Evolutionary conservation across 2,329 filamentous ascomycete species (phyloP), one percentile per base, ranked within the genome.

Genomic region (Trichoderma aggressivum): DNA sequence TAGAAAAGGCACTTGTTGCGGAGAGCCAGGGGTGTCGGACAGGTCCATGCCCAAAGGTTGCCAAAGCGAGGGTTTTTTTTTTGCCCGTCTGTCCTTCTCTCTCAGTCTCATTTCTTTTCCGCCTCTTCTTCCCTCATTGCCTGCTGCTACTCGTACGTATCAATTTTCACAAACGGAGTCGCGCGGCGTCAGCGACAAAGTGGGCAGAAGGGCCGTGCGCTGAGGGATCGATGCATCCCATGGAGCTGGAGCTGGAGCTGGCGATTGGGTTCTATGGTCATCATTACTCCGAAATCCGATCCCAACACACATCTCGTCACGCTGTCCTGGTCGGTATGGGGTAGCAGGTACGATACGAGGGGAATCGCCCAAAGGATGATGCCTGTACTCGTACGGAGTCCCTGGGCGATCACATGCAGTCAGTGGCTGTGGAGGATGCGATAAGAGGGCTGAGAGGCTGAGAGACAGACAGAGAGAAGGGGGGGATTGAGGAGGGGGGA

Each of bases 261-360:
- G n/a, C 55, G 55, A 68, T 68, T 68, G 65, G 65, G 65, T 60
- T 68, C 65, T 68, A 34, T 68, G 28, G 36, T 68, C 65, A 68
- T 68, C 65, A 60, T 68, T 47, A 68, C 36, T 68, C 65, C 65
- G 65, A 60, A 68, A 50, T 68, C 55, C 65, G 65, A 68, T 47
- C 34, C 53, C 53, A 50, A 55, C 47, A 26, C 47, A 18, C 34
- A 58, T 39, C 50, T 34, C 30, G 53, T 21, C 39, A 50, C 55
- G 55, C 65, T 21, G 39, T 26, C 34, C 56, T 34, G n/a, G 26
- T 47, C 36, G 3, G 56, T 30, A 59, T 28, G 53, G 53, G 53
- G 53, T 21, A 59, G 47, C 47, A 53, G n/a, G n/a, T 24, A 21
- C 47, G 47, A 53, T n/a, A n/a, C n/a, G n/a, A 21, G n/a, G 21